These are phyloP conservation scores for Mucor sp. DNA, from an alignment of 371 early-diverging fungal species.

Conservation along the genomic window DNA sequence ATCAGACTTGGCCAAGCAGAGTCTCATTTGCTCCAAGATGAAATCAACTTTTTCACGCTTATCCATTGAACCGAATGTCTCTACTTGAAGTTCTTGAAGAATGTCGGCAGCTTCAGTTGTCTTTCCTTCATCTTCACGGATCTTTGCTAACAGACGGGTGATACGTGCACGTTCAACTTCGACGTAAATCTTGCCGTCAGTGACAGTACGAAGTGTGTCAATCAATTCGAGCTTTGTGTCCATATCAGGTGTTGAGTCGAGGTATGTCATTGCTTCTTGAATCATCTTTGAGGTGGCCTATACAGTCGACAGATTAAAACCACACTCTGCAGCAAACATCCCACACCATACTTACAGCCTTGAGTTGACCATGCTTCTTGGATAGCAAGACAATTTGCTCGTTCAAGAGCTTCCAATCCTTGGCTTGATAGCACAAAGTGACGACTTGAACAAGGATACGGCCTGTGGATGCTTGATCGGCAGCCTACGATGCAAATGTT, in stretches of 20 bases:
- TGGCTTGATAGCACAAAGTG: conserved; percentile 69
- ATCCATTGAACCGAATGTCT: conserved; percentile 98
- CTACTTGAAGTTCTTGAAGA: conserved; percentile 96
- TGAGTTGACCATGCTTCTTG: conserved; percentile 96
- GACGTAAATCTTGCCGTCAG: conserved; percentile 98
- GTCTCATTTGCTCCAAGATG: conserved; percentile 97
- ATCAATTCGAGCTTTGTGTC: conserved; percentile 88
- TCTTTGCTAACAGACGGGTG: conserved; percentile 84
- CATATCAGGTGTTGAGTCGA: conserved; percentile 85
- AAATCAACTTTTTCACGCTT: conserved; percentile 98
- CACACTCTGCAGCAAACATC: not conserved
- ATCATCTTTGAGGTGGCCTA: conserved; percentile 95
- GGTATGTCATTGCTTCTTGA: conserved; percentile 87
- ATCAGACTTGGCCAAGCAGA: conserved; percentile 91
- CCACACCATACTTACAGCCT: conserved; percentile 61
- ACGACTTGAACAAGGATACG: conserved; percentile 84
- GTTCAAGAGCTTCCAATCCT: conserved; percentile 88
- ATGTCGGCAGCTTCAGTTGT: conserved; percentile 91
- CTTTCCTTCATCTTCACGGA: conserved; percentile 91
- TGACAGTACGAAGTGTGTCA: conserved; percentile 91
- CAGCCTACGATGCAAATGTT: conserved; percentile 54
- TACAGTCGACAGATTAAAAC: not conserved
- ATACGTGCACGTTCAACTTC: conserved; percentile 97
- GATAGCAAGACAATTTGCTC: conserved; percentile 88
- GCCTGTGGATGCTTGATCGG: conserved; percentile 86